phyloP scores from a whole-genome alignment of 176 grass and related monocot genomes.

The Coix lacrymajobi region DNA sequence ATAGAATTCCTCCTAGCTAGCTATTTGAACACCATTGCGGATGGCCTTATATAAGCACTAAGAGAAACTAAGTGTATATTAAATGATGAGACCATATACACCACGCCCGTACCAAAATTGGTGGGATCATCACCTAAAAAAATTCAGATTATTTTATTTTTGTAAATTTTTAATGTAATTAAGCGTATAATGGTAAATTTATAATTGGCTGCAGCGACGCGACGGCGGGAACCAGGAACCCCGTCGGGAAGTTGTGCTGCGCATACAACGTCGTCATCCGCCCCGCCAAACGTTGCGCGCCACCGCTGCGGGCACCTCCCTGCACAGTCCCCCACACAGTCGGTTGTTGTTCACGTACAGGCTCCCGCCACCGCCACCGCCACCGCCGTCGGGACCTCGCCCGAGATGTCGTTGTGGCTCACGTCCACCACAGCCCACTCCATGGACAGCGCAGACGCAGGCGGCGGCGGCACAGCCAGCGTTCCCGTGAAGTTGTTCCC shows the following conservation, averaged over 20 bases:
- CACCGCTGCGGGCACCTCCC: constrained; percentile 48
- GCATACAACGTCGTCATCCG: constrained; percentile 80
- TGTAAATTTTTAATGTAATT: too few relatives aligned
- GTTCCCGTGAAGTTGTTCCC: constrained; percentile 73
- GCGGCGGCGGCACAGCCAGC: constrained; percentile 29
- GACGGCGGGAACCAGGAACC: constrained; percentile 34
- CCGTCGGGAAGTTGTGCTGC: constrained; percentile 86
- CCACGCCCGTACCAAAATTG: too few relatives aligned
- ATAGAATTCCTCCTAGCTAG: too few relatives aligned
- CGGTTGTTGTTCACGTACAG: constrained; percentile 88
- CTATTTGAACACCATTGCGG: too few relatives aligned
- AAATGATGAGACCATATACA: too few relatives aligned
- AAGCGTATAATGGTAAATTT: too few relatives aligned
- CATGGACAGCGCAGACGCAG: too few relatives aligned
- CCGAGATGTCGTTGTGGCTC: constrained; percentile 68
- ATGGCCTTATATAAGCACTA: too few relatives aligned
- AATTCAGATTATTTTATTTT: too few relatives aligned
- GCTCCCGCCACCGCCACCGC: constrained; percentile 32
- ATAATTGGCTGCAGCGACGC: constrained; percentile 41
- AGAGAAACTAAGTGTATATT: too few relatives aligned
- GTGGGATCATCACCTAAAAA: too few relatives aligned
- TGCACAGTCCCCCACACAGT: constrained; percentile 54
- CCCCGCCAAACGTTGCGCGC: constrained; percentile 42
- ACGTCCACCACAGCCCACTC: constrained; percentile 68
- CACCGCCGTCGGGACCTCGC: constrained; percentile 55